Percentiles rank a stretch among this genome's conserved stretches.
Conservation (phyloP, 495 filamentous ascomycete genomes). For the Ramalina intermedia region DNA sequence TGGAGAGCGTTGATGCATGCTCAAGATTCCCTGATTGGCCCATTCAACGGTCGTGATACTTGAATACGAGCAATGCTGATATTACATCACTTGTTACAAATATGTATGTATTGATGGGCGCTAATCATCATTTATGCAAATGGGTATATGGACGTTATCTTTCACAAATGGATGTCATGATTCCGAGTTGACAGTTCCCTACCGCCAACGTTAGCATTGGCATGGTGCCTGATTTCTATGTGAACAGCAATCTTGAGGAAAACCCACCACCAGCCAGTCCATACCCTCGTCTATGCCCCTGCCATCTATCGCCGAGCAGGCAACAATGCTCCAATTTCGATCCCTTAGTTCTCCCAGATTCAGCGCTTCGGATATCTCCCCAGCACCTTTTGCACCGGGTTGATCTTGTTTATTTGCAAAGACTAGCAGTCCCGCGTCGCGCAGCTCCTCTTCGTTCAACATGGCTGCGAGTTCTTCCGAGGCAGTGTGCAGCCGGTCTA, state of each 20-base stretch:
- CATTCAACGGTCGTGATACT: too few species aligned
- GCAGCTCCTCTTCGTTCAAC: constrained; percentile 91
- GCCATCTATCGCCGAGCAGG: constrained; percentile 90
- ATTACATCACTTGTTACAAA: too few species aligned
- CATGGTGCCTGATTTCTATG: neutral
- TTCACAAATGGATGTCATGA: constrained; percentile 11
- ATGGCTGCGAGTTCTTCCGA: constrained; percentile 87
- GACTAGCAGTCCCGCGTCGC: constrained; percentile 80
- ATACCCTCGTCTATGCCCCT: constrained; percentile 90
- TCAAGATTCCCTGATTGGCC: too few species aligned
- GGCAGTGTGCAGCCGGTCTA: constrained; percentile 81
- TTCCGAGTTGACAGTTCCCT: constrained; percentile 25
- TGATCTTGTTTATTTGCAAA: constrained; percentile 99
- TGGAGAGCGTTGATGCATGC: too few species aligned
- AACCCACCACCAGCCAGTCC: constrained; percentile 94
- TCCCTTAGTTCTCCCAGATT: constrained; percentile 80
- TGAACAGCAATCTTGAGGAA: neutral
- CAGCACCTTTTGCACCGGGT: constrained; percentile 89
- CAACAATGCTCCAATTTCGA: constrained; percentile 97
- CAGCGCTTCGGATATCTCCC: constrained; percentile 88
- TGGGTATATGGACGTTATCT: neutral
- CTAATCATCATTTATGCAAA: neutral
- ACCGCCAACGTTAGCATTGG: neutral
- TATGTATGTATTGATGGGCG: neutral
- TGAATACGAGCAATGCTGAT: too few species aligned